Evolutionary conservation across 2,329 filamentous ascomycete genomes (phyloP).

Genomic region (Cercospora janseana): DNA sequence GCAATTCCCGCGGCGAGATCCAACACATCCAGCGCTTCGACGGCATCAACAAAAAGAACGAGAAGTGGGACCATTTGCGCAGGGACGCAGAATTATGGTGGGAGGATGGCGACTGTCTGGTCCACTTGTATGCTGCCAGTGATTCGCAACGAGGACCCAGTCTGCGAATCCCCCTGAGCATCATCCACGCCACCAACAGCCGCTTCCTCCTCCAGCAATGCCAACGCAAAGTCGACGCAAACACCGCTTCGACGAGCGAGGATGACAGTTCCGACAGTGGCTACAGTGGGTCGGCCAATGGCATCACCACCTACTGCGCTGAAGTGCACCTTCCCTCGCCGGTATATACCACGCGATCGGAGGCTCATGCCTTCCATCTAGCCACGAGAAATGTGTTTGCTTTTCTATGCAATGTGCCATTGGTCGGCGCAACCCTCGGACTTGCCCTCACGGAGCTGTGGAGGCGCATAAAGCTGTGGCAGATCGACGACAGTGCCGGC

Average conservation of each 20-base stretch:
- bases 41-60: constrained; percentile 19
- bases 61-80: constrained; percentile 23
- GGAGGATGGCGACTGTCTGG: constrained; percentile 64
- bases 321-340: constrained; percentile 72
- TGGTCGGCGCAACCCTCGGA: constrained; percentile 64
- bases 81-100: constrained; percentile 70
- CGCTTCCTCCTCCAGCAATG: constrained; percentile 57
- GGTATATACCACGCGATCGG: constrained; percentile 50
- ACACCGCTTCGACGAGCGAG: constrained; percentile 26
- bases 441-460: constrained; percentile 63
- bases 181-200: constrained; percentile 59
- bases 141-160: constrained; percentile 65
- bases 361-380: constrained; percentile 62
- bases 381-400: constrained; percentile 74
- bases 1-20: constrained; percentile 10
- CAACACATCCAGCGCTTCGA: constrained; percentile 21
- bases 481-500: constrained; percentile 37
- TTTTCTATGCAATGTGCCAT: constrained; percentile 62
- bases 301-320: constrained; percentile 23
- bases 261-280: constrained; percentile 32
- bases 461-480: constrained; percentile 56
- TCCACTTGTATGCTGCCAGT: constrained; percentile 66
- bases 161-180: constrained; percentile 62
- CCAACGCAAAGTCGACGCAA: constrained; percentile 28
- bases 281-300: constrained; percentile 27